Conservation (phyloP, 2,329 filamentous ascomycete genomes). For the Colletotrichum sp. region DNA sequence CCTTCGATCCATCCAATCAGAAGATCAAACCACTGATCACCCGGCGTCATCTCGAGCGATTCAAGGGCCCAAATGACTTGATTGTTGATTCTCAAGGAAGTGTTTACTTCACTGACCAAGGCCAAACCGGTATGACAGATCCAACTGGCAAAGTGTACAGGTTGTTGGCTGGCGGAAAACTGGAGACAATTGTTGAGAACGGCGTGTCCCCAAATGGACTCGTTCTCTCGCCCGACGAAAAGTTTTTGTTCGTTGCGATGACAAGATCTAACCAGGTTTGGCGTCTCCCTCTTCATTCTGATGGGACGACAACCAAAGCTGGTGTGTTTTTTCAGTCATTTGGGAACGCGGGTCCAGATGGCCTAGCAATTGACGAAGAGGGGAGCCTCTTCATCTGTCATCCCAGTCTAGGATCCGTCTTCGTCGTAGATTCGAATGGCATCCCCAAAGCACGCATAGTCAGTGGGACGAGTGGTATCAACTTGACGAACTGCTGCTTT, state of each 20-base stretch:
- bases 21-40: slow-evolving; percentile 34
- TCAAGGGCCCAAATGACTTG: slow-evolving; percentile 48
- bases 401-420: slow-evolving; percentile 38
- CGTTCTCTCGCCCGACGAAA: slow-evolving; percentile 41
- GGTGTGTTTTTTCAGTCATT: slow-evolving; percentile 45
- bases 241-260: slow-evolving; percentile 44
- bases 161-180: slow-evolving; percentile 33
- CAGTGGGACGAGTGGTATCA: slow-evolving; percentile 33
- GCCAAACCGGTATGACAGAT: slow-evolving; percentile 47
- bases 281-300: slow-evolving; percentile 40
- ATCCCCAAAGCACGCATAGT: slow-evolving; percentile 40
- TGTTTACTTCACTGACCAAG: slow-evolving; percentile 50
- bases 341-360: slow-evolving; percentile 44
- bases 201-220: slow-evolving; percentile 44
- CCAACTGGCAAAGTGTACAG: slow-evolving; percentile 44
- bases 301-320: slow-evolving; percentile 42
- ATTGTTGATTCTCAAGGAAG: slow-evolving; percentile 39
- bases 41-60: slow-evolving; percentile 43
- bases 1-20: slow-evolving; percentile 33
- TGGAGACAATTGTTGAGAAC: slow-evolving; percentile 41
- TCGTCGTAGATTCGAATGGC: slow-evolving; percentile 40
- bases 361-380: slow-evolving; percentile 42
- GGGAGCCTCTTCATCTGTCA: slow-evolving; percentile 40
- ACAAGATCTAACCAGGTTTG: slow-evolving; percentile 45
- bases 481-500: slow-evolving; percentile 47